Percentiles rank a stretch among this genome's conserved stretches.
These are phyloP conservation scores for Diaporthe citri DNA, from an alignment of 2,329 filamentous ascomycete genomes.

Conservation along the genomic window DNA sequence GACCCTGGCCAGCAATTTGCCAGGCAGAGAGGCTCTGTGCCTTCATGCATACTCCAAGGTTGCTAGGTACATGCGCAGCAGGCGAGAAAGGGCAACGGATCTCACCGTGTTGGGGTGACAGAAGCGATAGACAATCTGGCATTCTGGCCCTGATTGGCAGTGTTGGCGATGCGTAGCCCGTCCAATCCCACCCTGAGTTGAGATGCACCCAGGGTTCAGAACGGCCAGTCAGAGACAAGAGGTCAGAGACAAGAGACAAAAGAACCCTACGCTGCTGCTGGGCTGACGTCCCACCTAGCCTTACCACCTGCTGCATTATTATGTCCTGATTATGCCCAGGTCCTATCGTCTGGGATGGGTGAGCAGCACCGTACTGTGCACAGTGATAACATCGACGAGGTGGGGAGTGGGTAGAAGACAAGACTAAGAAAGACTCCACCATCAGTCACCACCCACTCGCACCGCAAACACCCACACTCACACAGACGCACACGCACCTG, in stretches of 20 bases:
- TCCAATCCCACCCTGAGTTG: conserved; percentile 18
- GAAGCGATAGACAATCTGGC: background rate
- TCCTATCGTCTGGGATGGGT: background rate
- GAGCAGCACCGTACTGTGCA: background rate
- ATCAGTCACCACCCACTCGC: background rate
- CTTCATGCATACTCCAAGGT: background rate
- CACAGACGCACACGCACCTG: background rate
- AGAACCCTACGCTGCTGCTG: conserved; percentile 18
- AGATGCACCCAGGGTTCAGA: conserved; percentile 3
- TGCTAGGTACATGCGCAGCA: conserved; percentile 2
- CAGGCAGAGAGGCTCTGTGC: background rate
- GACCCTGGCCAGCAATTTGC: conserved; percentile 4
- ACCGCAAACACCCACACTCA: background rate
- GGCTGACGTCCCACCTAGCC: background rate
- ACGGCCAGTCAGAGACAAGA: background rate
- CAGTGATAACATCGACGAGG: background rate
- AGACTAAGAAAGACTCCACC: background rate
- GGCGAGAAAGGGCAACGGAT: background rate
- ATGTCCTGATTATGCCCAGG: conserved; percentile 5
- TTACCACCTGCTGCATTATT: conserved; percentile 4
- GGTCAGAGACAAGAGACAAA: background rate
- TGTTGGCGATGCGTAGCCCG: background rate
- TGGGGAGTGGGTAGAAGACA: background rate
- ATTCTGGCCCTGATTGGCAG: background rate
- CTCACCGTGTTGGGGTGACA: conserved; percentile 1